Evolutionary conservation across 2,329 filamentous ascomycete genomes (phyloP).

Genomic region (Colletotrichum sp.): DNA sequence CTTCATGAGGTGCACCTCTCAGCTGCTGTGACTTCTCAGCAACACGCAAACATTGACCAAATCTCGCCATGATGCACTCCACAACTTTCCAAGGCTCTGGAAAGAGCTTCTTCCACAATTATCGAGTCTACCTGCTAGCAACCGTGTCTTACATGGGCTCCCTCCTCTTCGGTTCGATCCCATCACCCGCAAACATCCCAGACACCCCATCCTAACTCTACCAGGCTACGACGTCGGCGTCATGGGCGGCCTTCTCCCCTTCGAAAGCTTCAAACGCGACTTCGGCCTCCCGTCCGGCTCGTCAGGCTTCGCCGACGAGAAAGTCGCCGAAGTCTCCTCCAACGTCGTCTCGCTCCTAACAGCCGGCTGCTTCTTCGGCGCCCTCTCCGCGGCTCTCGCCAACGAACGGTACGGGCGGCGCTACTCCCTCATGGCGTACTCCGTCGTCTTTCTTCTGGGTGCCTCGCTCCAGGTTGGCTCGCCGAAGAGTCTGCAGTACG

Average conservation of each 20-base stretch:
- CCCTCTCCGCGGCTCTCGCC: neutral
- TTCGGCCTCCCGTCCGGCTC: constrained; percentile 26
- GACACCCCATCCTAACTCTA: neutral
- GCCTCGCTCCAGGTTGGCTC: neutral
- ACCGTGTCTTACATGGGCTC: neutral
- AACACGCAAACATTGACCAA: neutral
- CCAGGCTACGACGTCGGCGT: constrained; percentile 30
- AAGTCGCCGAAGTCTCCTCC: neutral
- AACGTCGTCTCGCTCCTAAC: neutral
- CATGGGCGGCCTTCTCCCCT: constrained; percentile 42
- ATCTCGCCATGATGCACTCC: neutral
- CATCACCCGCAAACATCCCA: neutral
- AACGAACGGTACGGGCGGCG: neutral
- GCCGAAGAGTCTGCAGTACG: neutral
- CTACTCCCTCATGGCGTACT: neutral
- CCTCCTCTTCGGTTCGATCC: neutral
- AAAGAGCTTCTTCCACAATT: neutral
- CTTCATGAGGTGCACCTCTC: no score
- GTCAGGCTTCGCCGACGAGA: neutral
- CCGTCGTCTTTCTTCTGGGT: neutral
- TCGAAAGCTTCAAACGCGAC: constrained; percentile 40
- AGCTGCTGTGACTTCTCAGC: neutral
- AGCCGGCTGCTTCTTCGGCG: neutral
- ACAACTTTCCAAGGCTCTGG: neutral
- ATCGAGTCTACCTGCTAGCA: neutral